Percentiles rank a stretch among this genome's conserved stretches.
Conservation (phyloP, 2,329 filamentous ascomycete species). For the Nothophoma quercina region DNA sequence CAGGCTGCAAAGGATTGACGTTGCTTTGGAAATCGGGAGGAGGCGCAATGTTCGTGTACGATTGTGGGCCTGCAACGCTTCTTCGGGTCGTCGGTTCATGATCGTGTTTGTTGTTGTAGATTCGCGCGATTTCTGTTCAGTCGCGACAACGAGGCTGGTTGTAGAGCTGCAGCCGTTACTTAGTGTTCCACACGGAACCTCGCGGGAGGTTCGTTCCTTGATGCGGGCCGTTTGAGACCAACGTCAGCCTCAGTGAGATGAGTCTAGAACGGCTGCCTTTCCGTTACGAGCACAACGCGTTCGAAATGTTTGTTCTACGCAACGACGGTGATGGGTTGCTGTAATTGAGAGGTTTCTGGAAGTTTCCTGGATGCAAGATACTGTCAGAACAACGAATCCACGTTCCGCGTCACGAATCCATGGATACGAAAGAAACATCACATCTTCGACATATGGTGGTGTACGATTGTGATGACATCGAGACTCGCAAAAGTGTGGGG, state of each 20-base stretch:
- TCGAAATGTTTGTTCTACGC: no score
- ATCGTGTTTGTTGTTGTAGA: background rate
- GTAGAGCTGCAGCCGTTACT: background rate
- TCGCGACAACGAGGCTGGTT: background rate
- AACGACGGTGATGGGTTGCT: background rate
- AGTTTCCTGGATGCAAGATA: no score
- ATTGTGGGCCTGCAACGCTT: no score
- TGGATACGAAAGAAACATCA: background rate
- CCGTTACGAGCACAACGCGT: no score
- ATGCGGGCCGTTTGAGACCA: background rate
- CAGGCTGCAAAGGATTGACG: no score
- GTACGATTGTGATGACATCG: background rate
- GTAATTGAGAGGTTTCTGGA: background rate
- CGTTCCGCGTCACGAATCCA: background rate
- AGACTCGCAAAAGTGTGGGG: background rate
- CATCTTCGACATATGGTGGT: background rate
- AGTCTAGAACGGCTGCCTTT: no score
- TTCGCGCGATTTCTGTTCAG: background rate
- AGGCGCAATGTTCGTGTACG: no score
- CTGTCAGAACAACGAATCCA: background rate
- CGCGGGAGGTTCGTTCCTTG: background rate
- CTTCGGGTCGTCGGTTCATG: no score
- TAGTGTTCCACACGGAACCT: constrained; percentile 3
- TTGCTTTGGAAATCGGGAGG: no score
- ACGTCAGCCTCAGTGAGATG: background rate